Base-by-base conservation (phyloP, 805 yeast species). In the Barnettozyma siamensis region DNA sequence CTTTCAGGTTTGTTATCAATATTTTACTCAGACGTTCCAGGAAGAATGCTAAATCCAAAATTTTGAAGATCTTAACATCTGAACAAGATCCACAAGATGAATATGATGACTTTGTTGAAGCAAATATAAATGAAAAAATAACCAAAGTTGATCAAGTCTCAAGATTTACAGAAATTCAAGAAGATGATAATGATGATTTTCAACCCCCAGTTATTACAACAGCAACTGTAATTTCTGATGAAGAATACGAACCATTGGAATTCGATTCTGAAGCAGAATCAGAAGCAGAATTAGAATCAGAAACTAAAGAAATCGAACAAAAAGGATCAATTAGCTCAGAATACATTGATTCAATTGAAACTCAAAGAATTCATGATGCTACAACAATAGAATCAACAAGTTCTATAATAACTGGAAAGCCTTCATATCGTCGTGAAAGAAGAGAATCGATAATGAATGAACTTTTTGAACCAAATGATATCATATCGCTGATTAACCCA, bases 151-250 rank as follows among this genome's bases (percentile, higher is more conserved):
- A 27, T 11, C 38, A 28, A 15, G 13, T 20, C 4, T 9, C 26
- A 13, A 15, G 9, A 23, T 20, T 33, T 16, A 9, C 61, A 71
- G 15, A 33, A n/a, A 37, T 38, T 8, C 15, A 65, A 2, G 59
- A 49, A 17, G 70, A 41, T 19, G 45, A 42, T 18, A 33, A 66
- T 20, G 69, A 67, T 20, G 70, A 67, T 33, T 60, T 55, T 35
- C 26, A 47, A 41, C 43, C 52, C 6, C 24, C 6, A 21, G 6
- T 21, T 9, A 21, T 7, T 21, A 7, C 24, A 21, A 6, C 24
- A 7, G 24, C 24, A 21, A 6, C 24, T 21, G 24, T 21, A 7
- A 21, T 21, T 9, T 21, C 24, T 54, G 48, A 58, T 56, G 57
- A 51, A 17, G 36, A 33, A 8, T 16, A 21, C 4, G 31, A 24